Percentiles rank a stretch among this genome's conserved stretches.
These are phyloP conservation scores for Apiospora sp. DNA, from an alignment of 2,329 filamentous ascomycete genomes.

Conservation along the genomic window DNA sequence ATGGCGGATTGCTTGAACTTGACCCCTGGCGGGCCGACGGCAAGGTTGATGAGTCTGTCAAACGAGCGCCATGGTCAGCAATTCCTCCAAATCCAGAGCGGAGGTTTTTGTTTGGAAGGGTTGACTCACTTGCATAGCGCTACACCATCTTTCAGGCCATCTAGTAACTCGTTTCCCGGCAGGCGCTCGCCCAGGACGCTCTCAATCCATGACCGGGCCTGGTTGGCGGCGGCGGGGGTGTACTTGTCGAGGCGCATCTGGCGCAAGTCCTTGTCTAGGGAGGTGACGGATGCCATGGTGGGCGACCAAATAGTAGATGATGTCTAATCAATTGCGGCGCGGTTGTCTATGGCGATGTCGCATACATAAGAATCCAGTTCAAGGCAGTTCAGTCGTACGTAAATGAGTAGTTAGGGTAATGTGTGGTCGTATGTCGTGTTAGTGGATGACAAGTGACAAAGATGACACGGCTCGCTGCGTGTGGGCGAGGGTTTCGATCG, in stretches of 20 bases:
- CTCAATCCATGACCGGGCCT: conserved; percentile 88
- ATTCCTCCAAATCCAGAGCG: too few relatives aligned
- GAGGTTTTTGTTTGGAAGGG: too few relatives aligned
- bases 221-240: conserved; percentile 87
- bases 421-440: background rate
- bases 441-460: background rate
- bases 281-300: conserved; percentile 89
- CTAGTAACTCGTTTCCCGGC: conserved; percentile 78
- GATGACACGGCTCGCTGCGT: conserved; percentile 11
- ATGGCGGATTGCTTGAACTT: conserved; percentile 92
- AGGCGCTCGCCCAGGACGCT: conserved; percentile 77
- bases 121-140: conserved; percentile 84
- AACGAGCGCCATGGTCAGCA: conserved; percentile 33
- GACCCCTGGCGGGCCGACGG: conserved; percentile 77
- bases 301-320: conserved; percentile 25
- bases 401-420: background rate
- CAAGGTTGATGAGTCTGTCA: conserved; percentile 80
- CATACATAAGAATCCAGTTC: background rate
- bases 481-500: background rate
- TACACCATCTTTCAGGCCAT: conserved; percentile 88
- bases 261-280: conserved; percentile 94
- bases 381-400: background rate
- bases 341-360: background rate
- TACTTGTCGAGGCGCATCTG: conserved; percentile 92
- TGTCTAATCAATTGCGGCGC: conserved; percentile 16